Conservation (phyloP, 345 rosid species). For the Cardiospermum halicacabum region DNA sequence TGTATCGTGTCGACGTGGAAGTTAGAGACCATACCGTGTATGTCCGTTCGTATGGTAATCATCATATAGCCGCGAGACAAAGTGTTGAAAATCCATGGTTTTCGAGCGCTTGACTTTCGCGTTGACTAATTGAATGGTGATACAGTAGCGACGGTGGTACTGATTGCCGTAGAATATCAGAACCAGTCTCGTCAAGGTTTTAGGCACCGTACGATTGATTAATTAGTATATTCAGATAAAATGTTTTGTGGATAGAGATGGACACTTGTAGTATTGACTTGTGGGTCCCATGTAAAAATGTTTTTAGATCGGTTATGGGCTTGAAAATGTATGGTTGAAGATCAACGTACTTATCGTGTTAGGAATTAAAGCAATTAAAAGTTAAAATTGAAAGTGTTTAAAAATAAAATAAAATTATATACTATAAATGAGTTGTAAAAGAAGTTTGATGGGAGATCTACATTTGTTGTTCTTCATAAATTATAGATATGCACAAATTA, state of each 20-base stretch:
- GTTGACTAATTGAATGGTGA: slow-evolving; percentile 1
- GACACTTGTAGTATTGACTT: neutral
- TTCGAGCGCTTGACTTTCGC: neutral
- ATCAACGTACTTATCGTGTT: no score
- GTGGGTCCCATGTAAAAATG: slow-evolving; percentile 6
- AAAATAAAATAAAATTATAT: no score
- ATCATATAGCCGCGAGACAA: neutral
- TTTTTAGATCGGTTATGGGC: no score
- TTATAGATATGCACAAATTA: no score
- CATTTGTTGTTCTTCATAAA: no score
- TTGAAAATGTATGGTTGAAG: no score
- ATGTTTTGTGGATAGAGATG: slow-evolving; percentile 7
- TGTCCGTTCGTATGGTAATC: neutral
- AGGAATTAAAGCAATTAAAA: no score
- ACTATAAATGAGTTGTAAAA: no score
- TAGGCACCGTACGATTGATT: slow-evolving; percentile 14
- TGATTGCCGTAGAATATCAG: neutral
- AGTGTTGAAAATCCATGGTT: neutral
- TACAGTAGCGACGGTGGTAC: neutral
- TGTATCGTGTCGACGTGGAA: neutral
- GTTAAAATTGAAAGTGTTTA: no score
- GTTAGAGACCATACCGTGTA: neutral
- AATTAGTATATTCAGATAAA: neutral
- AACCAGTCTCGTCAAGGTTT: neutral
- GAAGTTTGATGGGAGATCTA: no score